Conservation (phyloP, 192 early-diverging fungal species). For the Rhizophagus sp. region DNA sequence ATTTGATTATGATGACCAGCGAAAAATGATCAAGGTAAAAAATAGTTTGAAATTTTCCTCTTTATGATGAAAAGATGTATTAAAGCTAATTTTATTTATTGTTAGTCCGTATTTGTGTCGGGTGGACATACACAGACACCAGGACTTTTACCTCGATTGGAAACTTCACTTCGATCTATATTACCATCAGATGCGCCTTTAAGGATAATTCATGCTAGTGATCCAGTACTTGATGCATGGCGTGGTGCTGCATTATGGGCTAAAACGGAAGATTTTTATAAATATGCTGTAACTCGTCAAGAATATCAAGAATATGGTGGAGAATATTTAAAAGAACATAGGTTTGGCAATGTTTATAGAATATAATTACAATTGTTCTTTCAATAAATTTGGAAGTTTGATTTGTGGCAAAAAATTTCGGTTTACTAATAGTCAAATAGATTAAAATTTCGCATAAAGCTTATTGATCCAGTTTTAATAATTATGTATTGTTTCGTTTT, state of each 20-base stretch:
- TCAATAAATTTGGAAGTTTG: not conserved
- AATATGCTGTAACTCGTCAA: constrained; percentile 59
- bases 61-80: not conserved
- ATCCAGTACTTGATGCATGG: constrained; percentile 85
- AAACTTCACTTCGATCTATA: constrained; percentile 61
- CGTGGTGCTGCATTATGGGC: constrained; percentile 79
- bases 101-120: constrained; percentile 72
- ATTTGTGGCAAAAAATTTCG: not conserved
- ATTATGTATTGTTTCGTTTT: too few species aligned
- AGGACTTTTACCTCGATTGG: constrained; percentile 65
- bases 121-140: constrained; percentile 72
- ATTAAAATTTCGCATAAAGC: too few species aligned
- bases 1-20: constrained; percentile 46
- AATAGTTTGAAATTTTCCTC: not conserved
- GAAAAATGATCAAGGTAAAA: constrained; percentile 55
- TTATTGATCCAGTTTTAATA: too few species aligned
- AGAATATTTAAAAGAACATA: constrained; percentile 85
- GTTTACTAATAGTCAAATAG: too few species aligned
- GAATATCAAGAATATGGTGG: constrained; percentile 85
- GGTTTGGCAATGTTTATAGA: constrained; percentile 69
- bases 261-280: constrained; percentile 37
- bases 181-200: constrained; percentile 60
- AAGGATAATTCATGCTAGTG: constrained; percentile 50
- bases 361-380: not conserved
- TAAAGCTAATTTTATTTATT: not conserved